Evolutionary conservation across 2,329 filamentous ascomycete genomes (phyloP), one percentile per base, ranked within the genome.

Genomic region (Stagonosporopsis vannaccii): DNA sequence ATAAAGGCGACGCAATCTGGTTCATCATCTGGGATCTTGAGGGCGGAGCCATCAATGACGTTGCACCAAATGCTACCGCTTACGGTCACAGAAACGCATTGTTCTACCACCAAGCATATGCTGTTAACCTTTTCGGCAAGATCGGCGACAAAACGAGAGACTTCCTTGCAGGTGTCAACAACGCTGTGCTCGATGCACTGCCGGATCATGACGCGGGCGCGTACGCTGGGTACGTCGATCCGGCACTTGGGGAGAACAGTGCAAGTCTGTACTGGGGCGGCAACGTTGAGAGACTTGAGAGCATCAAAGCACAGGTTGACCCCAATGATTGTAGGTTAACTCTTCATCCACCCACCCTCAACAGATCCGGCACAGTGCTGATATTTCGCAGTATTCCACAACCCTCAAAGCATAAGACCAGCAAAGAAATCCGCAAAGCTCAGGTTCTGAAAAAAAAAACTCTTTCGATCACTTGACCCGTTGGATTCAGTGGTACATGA

Each of bases 211-310:
- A 76, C 8, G 75, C 77, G 63, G 80, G 80, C 4, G 79, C 78
- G 47, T 85, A 84, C 62, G 77, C 79, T 42, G 84, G 83, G 59
- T 85, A 84, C 51, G 79, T 81, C 2, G 82, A 85, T 67, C 77
- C 80, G 0, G 75, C 73, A 30, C 68, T 84, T 51, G 76, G 77
- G 26, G 70, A 72, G 7, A 70, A 77, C 3, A 76, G 74, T n/a
- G 77, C 79, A 59, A 63, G 76, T 47, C 69, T 78, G 56, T 84
- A 84, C 62, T 85, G 79, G 70, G 71, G 77, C 2, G 62, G 63
- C 0, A 78, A 77, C 40, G 70, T 75, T 35, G 51, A 60, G 12
- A 65, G 65, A 28, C 53, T 80, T 55, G 66, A 75, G 64, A 46
- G 59, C 25, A 77, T 79, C 42, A 79, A 80, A 65, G 67, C 62